Evolutionary conservation across 306 rosid species (phyloP), one percentile per base, ranked within the genome.

Genomic region (Carpinus viminea): DNA sequence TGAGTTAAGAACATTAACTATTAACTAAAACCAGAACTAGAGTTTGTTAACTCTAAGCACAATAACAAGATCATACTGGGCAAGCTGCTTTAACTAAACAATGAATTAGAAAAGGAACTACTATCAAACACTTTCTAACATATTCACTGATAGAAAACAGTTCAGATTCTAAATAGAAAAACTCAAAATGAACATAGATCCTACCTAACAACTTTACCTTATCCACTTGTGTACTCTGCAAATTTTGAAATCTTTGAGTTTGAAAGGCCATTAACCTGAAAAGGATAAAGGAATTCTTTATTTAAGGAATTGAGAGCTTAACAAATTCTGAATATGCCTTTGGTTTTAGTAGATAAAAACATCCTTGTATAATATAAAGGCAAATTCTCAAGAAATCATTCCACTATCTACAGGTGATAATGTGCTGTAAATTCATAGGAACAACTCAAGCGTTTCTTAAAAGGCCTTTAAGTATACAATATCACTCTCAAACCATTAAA

Each of bases 221-320:
- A 59, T 91, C 94, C 85, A 87, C 79, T 72, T 86, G 88, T 47
- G 77, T 75, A 68, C 79, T 87, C 55, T 72, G 93, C 79, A 89
- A 77, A 81, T 68, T 84, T 80, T 72, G 88, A 89, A 82, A 56
- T 73, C 83, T 86, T 82, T 80, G 89, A 82, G 80, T 72, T 76
- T 55, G 91, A 74, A 11, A 50, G 21, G 75, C 60, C 72, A 82
- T 81, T 70, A 71, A 83, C 89, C 98, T 95, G 86, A 24, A 66
- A 80, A 70, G 31, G 77, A 82, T 12, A n/a, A 68, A 83, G 36
- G 3, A 43, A 34, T 47, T 76, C 53, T 54, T 50, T 34, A 50
- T 5, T 26, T 41, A 73, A 57, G 43, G 77, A 45, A 36, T 69
- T 73, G 46, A 74, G 70, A 74, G 12, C 18, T 36, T 24, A 62